Evolutionary conservation across 805 yeast genomes (phyloP), one percentile per base, ranked within the genome.

Genomic region (Alloascoidea hylecoeti): DNA sequence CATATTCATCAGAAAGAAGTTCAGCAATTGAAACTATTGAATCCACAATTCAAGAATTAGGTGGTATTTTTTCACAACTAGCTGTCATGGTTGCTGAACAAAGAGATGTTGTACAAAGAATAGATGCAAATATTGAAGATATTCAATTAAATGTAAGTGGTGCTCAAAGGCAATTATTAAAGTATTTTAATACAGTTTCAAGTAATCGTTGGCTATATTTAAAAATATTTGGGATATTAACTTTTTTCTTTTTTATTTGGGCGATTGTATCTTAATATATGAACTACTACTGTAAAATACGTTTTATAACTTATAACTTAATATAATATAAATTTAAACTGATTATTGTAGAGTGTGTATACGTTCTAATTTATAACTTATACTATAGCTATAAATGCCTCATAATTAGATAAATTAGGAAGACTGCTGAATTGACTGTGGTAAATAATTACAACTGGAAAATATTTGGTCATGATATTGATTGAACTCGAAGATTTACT

Each of bases 41-140:
- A 55, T 71, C 85, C 14, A 92, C 98, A 0, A 92, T 92, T 43
- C 89, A 89, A 51, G 97, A 92, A 57, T 95, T 92, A 36, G 98
- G 98, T 34, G 81, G 82, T 37, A 67, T 92, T 42, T 92, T 92
- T 61, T 89, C 84, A 50, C 98, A 92, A 58, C 66, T 92, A 48
- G 95, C 97, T 3, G 79, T 94, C 1, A 89, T 92, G 97, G 96
- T 92, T 4, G 86, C 83, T 44, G 97, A 92, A 56, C 98, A 92
- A 59, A 89, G 97, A 33, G 98, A 92, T 49, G 82, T 81, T 13
- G 89, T 92, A 40, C 97, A 89, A 57, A 67, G 97, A 52, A 92
- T 92, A 45, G 98, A 92, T 58, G 83, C 77, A 39, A 88, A 92
- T 52, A 94, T 94, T 4, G 96, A 88, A 48, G 97, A 92, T 51